phyloP scores from a whole-genome alignment of 2,329 filamentous ascomycete species.

The Fusarium foetens region DNA sequence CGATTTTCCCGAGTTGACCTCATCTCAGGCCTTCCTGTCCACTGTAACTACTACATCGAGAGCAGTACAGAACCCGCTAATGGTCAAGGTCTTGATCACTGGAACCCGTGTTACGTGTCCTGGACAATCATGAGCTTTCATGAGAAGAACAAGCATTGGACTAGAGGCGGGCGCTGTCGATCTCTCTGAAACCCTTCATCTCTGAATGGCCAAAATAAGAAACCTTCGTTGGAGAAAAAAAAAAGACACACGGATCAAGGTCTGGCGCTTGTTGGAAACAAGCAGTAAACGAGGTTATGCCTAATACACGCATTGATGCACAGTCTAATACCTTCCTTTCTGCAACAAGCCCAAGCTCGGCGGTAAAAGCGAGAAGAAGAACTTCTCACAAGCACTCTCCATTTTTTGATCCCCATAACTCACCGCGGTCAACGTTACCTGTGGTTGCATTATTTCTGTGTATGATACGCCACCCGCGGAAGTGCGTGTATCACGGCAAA shows the following conservation, averaged over 20 bases:
- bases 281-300: constrained; percentile 16
- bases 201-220: constrained; percentile 16
- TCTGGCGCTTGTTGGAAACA: constrained; percentile 17
- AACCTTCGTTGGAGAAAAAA: background rate
- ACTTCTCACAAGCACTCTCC: background rate
- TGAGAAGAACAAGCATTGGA: constrained; percentile 8
- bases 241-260: constrained; percentile 28
- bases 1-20: constrained; percentile 43
- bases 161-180: constrained; percentile 17
- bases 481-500: constrained; percentile 29
- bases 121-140: background rate
- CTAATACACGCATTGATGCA: constrained; percentile 25
- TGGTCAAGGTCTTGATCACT: background rate
- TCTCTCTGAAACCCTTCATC: constrained; percentile 26
- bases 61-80: background rate
- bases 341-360: constrained; percentile 29
- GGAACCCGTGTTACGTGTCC: constrained; percentile 19
- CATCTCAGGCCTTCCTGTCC: constrained; percentile 2
- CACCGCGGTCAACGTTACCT: constrained; percentile 6
- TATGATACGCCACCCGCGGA: constrained; percentile 9
- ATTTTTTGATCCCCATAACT: constrained; percentile 10
- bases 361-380: constrained; percentile 10
- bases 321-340: constrained; percentile 3
- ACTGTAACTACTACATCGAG: background rate
- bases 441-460: background rate